Percentiles rank a stretch among this genome's conserved stretches.
Conservation (phyloP, 2,329 filamentous ascomycete genomes). For the Pseudogymnoascus sp. region DNA sequence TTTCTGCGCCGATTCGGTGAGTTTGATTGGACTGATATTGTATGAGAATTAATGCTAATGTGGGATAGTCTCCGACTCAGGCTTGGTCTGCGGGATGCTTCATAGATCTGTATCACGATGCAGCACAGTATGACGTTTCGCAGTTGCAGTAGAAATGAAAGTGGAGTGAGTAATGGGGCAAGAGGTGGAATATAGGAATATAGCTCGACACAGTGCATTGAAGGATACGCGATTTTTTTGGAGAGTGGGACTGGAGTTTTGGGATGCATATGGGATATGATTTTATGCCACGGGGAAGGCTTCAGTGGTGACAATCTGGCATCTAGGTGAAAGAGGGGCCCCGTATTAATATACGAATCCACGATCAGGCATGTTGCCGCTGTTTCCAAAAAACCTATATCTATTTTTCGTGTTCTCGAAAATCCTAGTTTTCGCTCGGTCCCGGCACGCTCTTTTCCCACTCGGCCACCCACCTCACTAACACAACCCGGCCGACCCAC, state of each 20-base stretch:
- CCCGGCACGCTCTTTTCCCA: neutral
- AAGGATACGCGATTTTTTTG: neutral
- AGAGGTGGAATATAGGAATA: neutral
- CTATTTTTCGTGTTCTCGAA: neutral
- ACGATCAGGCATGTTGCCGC: neutral
- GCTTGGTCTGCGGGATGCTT: constrained; percentile 93
- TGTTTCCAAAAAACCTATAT: neutral
- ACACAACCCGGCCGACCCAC: neutral
- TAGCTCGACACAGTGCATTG: neutral
- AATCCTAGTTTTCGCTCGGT: neutral
- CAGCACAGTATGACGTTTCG: constrained; percentile 35
- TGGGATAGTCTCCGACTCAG: constrained; percentile 75
- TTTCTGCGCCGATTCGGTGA: constrained; percentile 78
- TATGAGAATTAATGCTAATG: constrained; percentile 24
- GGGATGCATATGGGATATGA: neutral
- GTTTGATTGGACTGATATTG: constrained; percentile 29
- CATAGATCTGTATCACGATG: constrained; percentile 94
- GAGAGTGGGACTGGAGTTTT: neutral
- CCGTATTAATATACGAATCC: neutral
- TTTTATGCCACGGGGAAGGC: neutral
- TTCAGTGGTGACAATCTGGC: neutral
- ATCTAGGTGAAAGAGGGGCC: neutral
- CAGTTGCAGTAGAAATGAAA: neutral
- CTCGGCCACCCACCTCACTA: constrained; percentile 1
- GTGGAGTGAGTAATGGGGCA: neutral